Evolutionary conservation across 2,329 filamentous ascomycete genomes (phyloP).

Genomic region (Neopestalotiopsis sp.): DNA sequence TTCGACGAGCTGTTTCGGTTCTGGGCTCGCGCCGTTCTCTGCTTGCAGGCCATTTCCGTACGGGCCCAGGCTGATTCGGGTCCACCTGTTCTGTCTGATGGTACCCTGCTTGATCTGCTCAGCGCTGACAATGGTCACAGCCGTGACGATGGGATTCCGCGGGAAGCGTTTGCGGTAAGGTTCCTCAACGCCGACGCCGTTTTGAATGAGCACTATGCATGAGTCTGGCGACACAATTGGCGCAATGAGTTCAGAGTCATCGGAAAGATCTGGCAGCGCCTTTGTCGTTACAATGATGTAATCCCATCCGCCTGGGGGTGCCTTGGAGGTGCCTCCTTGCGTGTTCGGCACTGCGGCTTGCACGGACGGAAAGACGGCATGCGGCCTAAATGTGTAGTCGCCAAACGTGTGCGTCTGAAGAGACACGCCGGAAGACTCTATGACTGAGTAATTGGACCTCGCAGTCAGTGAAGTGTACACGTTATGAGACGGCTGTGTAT

Average conservation of each 20-base stretch:
- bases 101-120: slow-evolving; percentile 68
- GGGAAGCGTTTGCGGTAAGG: slow-evolving; percentile 70
- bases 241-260: slow-evolving; percentile 66
- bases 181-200: slow-evolving; percentile 73
- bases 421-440: slow-evolving; percentile 65
- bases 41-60: slow-evolving; percentile 59
- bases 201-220: slow-evolving; percentile 72
- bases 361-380: slow-evolving; percentile 67
- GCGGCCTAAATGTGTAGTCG: slow-evolving; percentile 67
- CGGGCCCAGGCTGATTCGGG: slow-evolving; percentile 71
- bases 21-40: slow-evolving; percentile 25
- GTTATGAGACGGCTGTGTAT: slow-evolving; percentile 49
- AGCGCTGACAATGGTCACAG: slow-evolving; percentile 72
- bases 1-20: slow-evolving; percentile 35
- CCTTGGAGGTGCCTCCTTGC: slow-evolving; percentile 13
- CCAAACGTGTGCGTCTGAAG: slow-evolving; percentile 72
- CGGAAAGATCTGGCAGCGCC: slow-evolving; percentile 67
- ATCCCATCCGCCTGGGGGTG: slow-evolving; percentile 54
- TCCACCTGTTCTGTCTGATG: slow-evolving; percentile 76
- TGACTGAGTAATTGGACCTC: slow-evolving; percentile 73
- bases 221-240: slow-evolving; percentile 61
- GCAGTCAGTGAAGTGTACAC: slow-evolving; percentile 73
- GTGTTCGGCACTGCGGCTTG: slow-evolving; percentile 53
- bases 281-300: slow-evolving; percentile 75
- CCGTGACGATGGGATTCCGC: slow-evolving; percentile 64